Evolutionary conservation across 805 yeast genomes (phyloP), one percentile per base, ranked within the genome.

Genomic region (Wickerhamiella bombiphila): DNA sequence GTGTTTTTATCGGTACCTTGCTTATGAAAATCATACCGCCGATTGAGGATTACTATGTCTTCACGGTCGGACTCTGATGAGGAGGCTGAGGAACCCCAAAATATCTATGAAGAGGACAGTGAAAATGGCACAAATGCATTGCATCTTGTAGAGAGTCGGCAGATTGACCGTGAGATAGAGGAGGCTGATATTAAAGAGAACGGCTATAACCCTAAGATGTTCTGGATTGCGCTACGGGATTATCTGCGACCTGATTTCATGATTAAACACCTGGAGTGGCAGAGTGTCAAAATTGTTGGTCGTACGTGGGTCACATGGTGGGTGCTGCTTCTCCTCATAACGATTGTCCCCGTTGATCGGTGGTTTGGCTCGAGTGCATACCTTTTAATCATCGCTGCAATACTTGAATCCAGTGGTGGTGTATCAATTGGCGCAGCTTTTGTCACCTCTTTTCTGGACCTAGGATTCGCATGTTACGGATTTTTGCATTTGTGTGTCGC

Each of bases 391-490:
- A 42, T 54, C 28, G 33, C 36, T 4, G 31, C 42, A 1, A 26
- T 42, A 16, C 38, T 53, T 17, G 43, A 45, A 16, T 43, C 45
- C 0, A 35, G 52, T 1, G 58, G 58, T 2, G 54, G 51, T 3
- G 28, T 38, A 14, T 43, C 54, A 2, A 19, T 42, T 13, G 18
- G 35, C 4, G 42, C 41, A 1, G 39, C 42, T 3, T 32, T 39
- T 8, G 29, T 46, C 15, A 35, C 45, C 5, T 32, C 38, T 3
- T 2, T 49, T 3, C 7, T 34, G 9, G 42, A 38, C 16, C 20
- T 47, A 18, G 7, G 31, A 2, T 33, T 39, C 18, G 39, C 41
- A 3, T 14, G 44, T 2, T 22, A 36, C 7, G 44, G 43, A 3
- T 42, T 42, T 20, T 24, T 38, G 4, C 39, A 37, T 4, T 37